Conservation (phyloP, 495 filamentous ascomycete species). For the Aspergillus funiculosus region DNA sequence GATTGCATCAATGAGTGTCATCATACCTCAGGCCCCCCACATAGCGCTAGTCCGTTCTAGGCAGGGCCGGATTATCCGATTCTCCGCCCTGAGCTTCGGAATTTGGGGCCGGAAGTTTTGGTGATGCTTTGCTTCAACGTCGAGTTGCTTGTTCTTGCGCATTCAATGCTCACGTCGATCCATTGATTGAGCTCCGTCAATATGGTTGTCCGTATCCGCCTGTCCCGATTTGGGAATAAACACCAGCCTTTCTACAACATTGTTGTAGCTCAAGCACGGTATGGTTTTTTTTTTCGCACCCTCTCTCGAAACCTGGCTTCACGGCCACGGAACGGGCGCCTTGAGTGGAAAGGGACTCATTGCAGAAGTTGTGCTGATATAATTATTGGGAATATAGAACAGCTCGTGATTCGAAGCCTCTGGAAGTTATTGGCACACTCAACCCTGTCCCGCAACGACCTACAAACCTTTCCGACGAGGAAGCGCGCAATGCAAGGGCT, state of each 20-base stretch:
- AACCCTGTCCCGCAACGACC: slow-evolving; percentile 74
- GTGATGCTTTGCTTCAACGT: slow-evolving; percentile 9
- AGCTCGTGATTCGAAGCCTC: slow-evolving; percentile 74
- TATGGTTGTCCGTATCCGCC: slow-evolving; percentile 91
- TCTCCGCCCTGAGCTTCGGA: slow-evolving; percentile 22
- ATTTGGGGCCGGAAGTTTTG: slow-evolving; percentile 27
- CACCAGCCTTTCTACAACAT: slow-evolving; percentile 94
- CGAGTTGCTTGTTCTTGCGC: slow-evolving; percentile 4
- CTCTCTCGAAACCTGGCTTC: neutral
- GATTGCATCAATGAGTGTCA: slow-evolving; percentile 25
- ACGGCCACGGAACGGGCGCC: no score
- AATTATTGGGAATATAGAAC: slow-evolving; percentile 31
- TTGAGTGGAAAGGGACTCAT: no score
- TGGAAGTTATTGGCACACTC: slow-evolving; percentile 95
- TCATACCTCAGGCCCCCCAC: slow-evolving; percentile 24
- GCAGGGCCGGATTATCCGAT: slow-evolving; percentile 23
- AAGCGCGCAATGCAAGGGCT: slow-evolving; percentile 47
- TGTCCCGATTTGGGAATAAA: slow-evolving; percentile 87
- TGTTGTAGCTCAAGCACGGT: slow-evolving; percentile 93
- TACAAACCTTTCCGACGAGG: slow-evolving; percentile 55
- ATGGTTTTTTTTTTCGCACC: slow-evolving; percentile 23
- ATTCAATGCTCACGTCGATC: slow-evolving; percentile 2
- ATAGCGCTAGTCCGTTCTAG: slow-evolving; percentile 27
- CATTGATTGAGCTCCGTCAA: slow-evolving; percentile 19
- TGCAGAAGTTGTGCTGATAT: slow-evolving; percentile 3